Evolutionary conservation across 441 rosid species (phyloP).

Genomic region (Sinapis alba): DNA sequence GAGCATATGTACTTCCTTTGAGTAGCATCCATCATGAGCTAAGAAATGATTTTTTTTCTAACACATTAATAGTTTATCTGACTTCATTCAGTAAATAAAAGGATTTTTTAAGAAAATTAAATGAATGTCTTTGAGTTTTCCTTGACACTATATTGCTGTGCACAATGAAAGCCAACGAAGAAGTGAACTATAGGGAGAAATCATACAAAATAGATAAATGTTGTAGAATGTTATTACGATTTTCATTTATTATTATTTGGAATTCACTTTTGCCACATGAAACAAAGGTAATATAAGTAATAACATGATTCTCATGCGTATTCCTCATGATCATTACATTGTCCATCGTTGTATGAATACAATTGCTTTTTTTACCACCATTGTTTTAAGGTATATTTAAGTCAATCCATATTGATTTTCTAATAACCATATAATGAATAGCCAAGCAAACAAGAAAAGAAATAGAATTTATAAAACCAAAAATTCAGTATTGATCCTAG

Average conservation of each 20-base stretch:
- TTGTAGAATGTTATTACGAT: neutral
- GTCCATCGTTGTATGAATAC: neutral
- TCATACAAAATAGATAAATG: neutral
- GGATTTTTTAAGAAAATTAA: too few relatives aligned
- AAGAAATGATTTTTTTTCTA: too few relatives aligned
- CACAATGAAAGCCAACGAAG: neutral
- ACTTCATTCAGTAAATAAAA: neutral
- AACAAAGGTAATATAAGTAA: neutral
- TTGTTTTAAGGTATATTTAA: neutral
- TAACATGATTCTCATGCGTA: neutral
- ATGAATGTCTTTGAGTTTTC: neutral
- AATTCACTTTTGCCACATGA: neutral
- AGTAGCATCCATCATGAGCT: too few relatives aligned
- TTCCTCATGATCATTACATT: neutral
- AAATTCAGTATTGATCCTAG: too few relatives aligned
- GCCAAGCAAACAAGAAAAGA: too few relatives aligned
- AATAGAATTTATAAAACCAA: too few relatives aligned
- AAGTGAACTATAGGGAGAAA: neutral
- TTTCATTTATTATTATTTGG: neutral
- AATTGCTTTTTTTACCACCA: neutral
- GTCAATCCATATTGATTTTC: too few relatives aligned
- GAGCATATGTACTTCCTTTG: too few relatives aligned
- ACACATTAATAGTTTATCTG: neutral
- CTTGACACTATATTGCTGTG: neutral
- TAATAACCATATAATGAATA: too few relatives aligned